Percentiles rank a stretch among this genome's conserved stretches.
Conservation (phyloP, 2,329 filamentous ascomycete genomes). For the Penicillium sp. region DNA sequence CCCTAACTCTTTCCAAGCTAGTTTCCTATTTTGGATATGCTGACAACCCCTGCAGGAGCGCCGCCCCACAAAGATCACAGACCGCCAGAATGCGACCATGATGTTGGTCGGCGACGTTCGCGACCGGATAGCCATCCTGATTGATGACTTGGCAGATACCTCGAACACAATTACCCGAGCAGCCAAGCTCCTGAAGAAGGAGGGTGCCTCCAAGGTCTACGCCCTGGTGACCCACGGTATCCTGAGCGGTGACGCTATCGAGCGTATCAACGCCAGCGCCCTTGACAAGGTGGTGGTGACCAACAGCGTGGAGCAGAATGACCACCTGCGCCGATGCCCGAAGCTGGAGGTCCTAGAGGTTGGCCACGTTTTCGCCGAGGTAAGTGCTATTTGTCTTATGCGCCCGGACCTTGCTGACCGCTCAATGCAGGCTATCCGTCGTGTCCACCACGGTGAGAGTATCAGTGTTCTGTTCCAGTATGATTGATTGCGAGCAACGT, state of each 20-base stretch:
- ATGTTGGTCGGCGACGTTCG: constrained; percentile 89
- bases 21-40: constrained; percentile 5
- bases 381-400: constrained; percentile 34
- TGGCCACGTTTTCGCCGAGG: constrained; percentile 85
- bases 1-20: not conserved
- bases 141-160: constrained; percentile 94
- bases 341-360: constrained; percentile 93
- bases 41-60: constrained; percentile 64
- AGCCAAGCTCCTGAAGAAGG: constrained; percentile 93
- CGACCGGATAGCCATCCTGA: constrained; percentile 79
- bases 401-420: constrained; percentile 24
- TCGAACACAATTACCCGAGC: constrained; percentile 96
- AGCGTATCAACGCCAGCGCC: constrained; percentile 85
- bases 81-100: constrained; percentile 81
- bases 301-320: constrained; percentile 87
- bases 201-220: constrained; percentile 84
- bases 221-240: constrained; percentile 94
- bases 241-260: constrained; percentile 90
- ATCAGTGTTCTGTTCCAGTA: constrained; percentile 94
- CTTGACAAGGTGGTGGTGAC: constrained; percentile 94
- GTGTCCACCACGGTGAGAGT: constrained; percentile 96
- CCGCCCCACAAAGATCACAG: constrained; percentile 80
- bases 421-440: constrained; percentile 70
- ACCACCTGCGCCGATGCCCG: constrained; percentile 73
- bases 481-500: constrained; percentile 51